Evolutionary conservation across 2,329 filamentous ascomycete genomes (phyloP).

Genomic region (Exophiala sp.): DNA sequence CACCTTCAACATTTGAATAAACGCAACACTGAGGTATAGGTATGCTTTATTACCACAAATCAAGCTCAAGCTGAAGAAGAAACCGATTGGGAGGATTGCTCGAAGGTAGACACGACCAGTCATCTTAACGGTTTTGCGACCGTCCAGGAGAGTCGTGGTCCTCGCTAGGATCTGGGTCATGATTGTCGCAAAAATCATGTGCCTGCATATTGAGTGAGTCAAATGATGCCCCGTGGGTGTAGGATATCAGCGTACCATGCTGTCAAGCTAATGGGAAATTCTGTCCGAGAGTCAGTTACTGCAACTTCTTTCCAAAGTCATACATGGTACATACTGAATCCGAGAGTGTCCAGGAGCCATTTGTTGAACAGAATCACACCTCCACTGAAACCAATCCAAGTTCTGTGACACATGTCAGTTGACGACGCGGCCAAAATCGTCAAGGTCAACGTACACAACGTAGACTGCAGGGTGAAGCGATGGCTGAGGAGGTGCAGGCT

Average conservation of each 20-base stretch:
- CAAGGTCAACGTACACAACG: conserved; percentile 54
- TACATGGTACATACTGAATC: conserved; percentile 43
- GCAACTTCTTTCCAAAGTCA: neutral
- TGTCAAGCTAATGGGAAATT: conserved; percentile 55
- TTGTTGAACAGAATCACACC: conserved; percentile 99
- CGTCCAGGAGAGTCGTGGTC: conserved; percentile 85
- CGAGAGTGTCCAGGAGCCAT: conserved; percentile 80
- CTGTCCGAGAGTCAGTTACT: conserved; percentile 9
- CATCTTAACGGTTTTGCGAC: conserved; percentile 95
- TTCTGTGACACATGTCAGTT: conserved; percentile 47
- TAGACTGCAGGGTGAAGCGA: conserved; percentile 80
- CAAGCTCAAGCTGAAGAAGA: conserved; percentile 93
- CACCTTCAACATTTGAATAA: conserved; percentile 99
- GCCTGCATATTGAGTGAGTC: conserved; percentile 41
- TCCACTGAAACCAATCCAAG: conserved; percentile 90
- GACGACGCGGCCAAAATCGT: neutral
- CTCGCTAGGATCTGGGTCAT: conserved; percentile 93
- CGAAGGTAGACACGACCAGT: conserved; percentile 88
- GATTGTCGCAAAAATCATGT: conserved; percentile 85
- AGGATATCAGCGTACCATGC: conserved; percentile 57
- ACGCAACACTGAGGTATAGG: conserved; percentile 89
- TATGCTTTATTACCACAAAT: conserved; percentile 97
- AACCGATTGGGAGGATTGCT: conserved; percentile 88
- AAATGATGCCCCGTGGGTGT: neutral
- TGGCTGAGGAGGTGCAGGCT: conserved; percentile 61